phyloP scores from a whole-genome alignment of 1,284 basidiomycete genomes.

The Earliella scabrosa region DNA sequence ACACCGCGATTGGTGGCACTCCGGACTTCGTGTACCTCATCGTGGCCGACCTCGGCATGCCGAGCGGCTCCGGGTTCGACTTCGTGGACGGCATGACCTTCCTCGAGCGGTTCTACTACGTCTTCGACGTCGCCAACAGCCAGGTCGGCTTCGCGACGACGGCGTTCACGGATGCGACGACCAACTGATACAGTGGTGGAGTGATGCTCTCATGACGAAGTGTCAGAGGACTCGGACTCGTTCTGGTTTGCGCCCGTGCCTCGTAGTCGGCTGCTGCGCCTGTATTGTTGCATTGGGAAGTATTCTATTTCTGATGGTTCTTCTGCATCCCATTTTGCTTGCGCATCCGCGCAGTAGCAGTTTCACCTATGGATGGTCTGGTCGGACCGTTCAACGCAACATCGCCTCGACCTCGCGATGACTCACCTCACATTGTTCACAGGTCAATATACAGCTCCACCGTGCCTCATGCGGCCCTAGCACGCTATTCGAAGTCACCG shows the following conservation, averaged over 20 bases:
- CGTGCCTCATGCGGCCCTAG: no score
- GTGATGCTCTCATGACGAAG: no score
- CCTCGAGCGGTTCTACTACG: conserved; percentile 67
- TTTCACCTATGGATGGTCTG: neutral
- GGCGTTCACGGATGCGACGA: conserved; percentile 40
- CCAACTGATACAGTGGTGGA: conserved; percentile 38
- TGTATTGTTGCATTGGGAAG: neutral
- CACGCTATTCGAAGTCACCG: no score
- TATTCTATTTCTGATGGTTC: no score
- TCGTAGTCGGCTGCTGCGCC: neutral
- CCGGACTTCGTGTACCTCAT: conserved; percentile 33
- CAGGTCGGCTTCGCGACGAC: conserved; percentile 52
- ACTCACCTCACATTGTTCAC: no score
- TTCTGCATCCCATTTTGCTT: no score
- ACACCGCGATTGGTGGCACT: conserved; percentile 34
- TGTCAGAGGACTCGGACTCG: neutral
- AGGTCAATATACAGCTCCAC: no score
- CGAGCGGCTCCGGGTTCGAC: conserved; percentile 32
- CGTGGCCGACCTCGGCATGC: conserved; percentile 28
- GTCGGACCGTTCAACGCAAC: neutral
- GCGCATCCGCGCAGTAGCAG: no score
- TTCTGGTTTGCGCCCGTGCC: neutral
- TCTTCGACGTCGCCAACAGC: conserved; percentile 59
- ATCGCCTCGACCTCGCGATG: neutral
- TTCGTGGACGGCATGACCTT: conserved; percentile 39